A percentile compares a stretch with the other conserved stretches of the same genome.
Conservation (phyloP, 768 basidiomycete genomes). For the Steccherinum ochraceum region DNA sequence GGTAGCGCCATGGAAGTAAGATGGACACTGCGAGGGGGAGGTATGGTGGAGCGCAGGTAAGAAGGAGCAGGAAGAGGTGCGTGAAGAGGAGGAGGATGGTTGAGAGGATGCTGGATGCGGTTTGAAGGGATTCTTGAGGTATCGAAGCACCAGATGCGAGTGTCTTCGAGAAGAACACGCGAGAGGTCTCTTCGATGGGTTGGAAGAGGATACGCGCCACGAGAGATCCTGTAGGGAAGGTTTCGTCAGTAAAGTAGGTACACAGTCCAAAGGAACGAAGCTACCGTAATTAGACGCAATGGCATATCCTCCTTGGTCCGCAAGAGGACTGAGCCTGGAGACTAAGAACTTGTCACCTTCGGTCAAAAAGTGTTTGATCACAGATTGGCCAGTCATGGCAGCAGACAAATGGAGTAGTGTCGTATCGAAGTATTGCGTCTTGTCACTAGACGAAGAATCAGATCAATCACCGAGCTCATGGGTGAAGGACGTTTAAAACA, state of each 20-base stretch:
- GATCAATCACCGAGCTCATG: not conserved
- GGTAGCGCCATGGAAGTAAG: constrained; percentile 65
- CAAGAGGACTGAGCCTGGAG: constrained; percentile 73
- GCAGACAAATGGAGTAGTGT: constrained; percentile 55
- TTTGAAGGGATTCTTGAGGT: constrained; percentile 14
- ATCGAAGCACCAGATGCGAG: constrained; percentile 25
- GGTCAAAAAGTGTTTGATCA: constrained; percentile 92
- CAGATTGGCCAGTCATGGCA: constrained; percentile 82
- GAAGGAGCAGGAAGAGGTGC: constrained; percentile 66
- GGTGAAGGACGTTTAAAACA: not conserved
- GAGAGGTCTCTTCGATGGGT: constrained; percentile 89
- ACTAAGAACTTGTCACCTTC: constrained; percentile 93
- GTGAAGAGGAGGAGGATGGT: constrained; percentile 50
- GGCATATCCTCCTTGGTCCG: constrained; percentile 93
- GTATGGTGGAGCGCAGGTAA: constrained; percentile 72
- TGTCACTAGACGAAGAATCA: constrained; percentile 11
- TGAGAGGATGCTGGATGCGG: constrained; percentile 43
- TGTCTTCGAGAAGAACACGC: constrained; percentile 80
- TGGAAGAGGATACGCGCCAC: constrained; percentile 91
- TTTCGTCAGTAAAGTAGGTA: not conserved
- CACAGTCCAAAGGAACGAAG: constrained; percentile 13
- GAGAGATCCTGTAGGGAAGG: constrained; percentile 61
- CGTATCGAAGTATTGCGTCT: constrained; percentile 34
- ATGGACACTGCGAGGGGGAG: constrained; percentile 62
- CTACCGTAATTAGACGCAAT: constrained; percentile 93